Conservation (phyloP, 2,329 filamentous ascomycete genomes). For the Fusarium sarcochroum region DNA sequence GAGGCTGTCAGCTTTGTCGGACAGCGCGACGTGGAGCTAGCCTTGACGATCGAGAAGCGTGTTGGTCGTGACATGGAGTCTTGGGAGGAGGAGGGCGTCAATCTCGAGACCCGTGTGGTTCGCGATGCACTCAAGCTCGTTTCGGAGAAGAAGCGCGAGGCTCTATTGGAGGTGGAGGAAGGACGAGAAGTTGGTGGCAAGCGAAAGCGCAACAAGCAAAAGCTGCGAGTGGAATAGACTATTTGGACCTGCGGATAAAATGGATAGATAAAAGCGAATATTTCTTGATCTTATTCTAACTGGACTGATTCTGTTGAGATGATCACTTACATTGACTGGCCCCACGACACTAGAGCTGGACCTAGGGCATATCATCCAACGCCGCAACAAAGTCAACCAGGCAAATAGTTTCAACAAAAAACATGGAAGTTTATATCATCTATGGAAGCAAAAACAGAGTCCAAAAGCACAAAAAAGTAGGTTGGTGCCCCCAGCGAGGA, state of each 20-base stretch:
- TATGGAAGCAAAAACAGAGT: no score
- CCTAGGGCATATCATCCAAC: no score
- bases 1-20: constrained; percentile 90
- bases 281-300: constrained; percentile 8
- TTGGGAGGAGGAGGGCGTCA: constrained; percentile 93
- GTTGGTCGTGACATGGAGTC: constrained; percentile 85
- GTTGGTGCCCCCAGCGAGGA: constrained; percentile 39
- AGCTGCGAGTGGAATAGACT: constrained; percentile 59
- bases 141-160: constrained; percentile 95
- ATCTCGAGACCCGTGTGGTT: constrained; percentile 90
- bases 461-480: not conserved
- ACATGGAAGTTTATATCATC: not conserved
- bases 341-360: not conserved
- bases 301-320: not conserved
- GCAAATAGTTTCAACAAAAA: not conserved
- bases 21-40: constrained; percentile 90
- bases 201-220: constrained; percentile 73
- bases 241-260: not conserved
- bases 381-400: not conserved
- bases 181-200: constrained; percentile 93
- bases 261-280: constrained; percentile 32
- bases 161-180: constrained; percentile 91
- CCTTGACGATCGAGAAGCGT: constrained; percentile 89
- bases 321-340: not conserved
- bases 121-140: constrained; percentile 89